phyloP scores from a whole-genome alignment of 73 alveolate species.

The Tetrahymena elliotti region DNA sequence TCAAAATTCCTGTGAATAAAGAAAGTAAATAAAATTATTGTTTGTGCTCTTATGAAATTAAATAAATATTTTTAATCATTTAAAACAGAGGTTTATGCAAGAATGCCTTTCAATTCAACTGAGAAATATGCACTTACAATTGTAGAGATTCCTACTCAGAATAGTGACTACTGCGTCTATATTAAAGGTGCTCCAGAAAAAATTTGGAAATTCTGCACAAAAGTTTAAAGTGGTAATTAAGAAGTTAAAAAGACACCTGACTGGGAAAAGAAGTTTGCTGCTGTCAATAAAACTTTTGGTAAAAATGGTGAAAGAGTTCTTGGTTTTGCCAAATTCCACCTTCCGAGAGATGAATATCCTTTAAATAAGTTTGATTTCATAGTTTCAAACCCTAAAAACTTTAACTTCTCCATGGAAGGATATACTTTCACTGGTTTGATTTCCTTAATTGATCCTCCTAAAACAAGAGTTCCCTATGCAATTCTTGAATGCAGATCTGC shows the following conservation, averaged over 20 bases:
- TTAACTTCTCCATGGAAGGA: slow-evolving; percentile 54
- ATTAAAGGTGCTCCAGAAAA: slow-evolving; percentile 96
- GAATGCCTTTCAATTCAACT: slow-evolving; percentile 30
- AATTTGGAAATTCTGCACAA: slow-evolving; percentile 44
- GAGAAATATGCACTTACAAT: slow-evolving; percentile 26
- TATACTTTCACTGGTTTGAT: slow-evolving; percentile 81
- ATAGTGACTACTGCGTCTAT: slow-evolving; percentile 46
- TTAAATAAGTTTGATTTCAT: slow-evolving; percentile 33
- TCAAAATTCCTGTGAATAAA: slow-evolving; percentile 25
- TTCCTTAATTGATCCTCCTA: slow-evolving; percentile 95
- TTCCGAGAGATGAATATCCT: slow-evolving; percentile 40
- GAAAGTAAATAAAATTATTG: slow-evolving; percentile 5
- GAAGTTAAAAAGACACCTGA: slow-evolving; percentile 7
- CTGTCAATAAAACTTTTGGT: slow-evolving; percentile 65
- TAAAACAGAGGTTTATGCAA: neutral
- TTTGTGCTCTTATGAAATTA: neutral
- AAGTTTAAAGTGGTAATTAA: neutral
- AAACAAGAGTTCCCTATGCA: slow-evolving; percentile 74
- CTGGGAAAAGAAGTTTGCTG: slow-evolving; percentile 36
- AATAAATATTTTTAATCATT: slow-evolving; percentile 7
- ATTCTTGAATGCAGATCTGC: slow-evolving; percentile 83
- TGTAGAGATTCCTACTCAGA: slow-evolving; percentile 10
- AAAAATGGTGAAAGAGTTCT: slow-evolving; percentile 79
- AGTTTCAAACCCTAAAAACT: slow-evolving; percentile 47
- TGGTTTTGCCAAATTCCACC: slow-evolving; percentile 59